Evolutionary conservation across 805 yeast species (phyloP).

Genomic region (Yamadazyma insecticola): DNA sequence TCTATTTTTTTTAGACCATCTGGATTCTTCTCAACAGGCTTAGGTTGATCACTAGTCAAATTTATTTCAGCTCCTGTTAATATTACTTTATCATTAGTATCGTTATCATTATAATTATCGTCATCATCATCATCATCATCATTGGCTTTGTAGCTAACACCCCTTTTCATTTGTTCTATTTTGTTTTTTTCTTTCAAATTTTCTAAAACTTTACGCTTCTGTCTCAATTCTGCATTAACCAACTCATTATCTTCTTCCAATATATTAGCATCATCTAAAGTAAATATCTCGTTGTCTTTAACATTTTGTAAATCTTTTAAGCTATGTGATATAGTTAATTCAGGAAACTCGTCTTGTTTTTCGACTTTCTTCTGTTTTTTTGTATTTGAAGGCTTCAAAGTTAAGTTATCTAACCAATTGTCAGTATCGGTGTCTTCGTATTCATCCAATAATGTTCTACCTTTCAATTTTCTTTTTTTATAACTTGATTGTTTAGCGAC

Average conservation of each 20-base stretch:
- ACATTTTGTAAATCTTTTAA: conserved; percentile 33
- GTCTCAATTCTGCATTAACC: conserved; percentile 31
- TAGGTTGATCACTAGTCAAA: not conserved
- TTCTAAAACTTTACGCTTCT: conserved; percentile 22
- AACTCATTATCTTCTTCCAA: conserved; percentile 30
- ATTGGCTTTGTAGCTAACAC: conserved; percentile 2
- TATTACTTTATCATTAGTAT: conserved; percentile 8
- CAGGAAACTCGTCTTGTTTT: conserved; percentile 1
- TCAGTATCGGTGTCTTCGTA: conserved; percentile 29
- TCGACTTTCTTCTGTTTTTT: not conserved
- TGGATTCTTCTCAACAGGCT: not conserved
- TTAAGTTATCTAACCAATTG: conserved; percentile 35
- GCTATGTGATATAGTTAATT: conserved; percentile 37
- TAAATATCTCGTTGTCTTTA: conserved; percentile 46
- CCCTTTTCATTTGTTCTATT: conserved; percentile 6
- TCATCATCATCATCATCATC: conserved; percentile 12
- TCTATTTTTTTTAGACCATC: conserved; percentile 2
- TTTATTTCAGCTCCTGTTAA: conserved; percentile 4
- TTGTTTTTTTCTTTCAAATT: conserved; percentile 16
- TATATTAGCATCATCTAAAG: conserved; percentile 49
- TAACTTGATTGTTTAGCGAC: conserved; percentile 17
- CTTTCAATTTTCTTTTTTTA: conserved; percentile 15
- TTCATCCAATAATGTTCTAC: conserved; percentile 19
- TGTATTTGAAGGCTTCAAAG: conserved; percentile 1
- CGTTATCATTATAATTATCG: conserved; percentile 11